Base-by-base conservation (phyloP, 495 filamentous ascomycete species). In the Neurospora intermedia region DNA sequence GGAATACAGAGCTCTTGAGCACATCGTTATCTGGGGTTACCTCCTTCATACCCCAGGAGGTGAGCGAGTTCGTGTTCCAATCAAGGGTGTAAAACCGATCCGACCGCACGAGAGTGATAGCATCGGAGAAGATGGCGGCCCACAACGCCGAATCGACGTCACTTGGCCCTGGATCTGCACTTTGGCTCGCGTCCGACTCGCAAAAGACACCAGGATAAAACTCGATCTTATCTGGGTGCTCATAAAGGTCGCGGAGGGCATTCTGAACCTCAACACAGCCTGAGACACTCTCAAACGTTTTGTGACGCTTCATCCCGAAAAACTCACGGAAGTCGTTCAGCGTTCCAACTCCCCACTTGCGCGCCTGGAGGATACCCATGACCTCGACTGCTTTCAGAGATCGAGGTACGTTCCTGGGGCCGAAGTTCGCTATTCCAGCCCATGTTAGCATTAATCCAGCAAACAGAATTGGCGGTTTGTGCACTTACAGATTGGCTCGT, bases 271-370 rank as follows among this genome's bases (percentile, higher is more conserved):
- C 86, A 4, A 87, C 87, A 75, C 95, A 88, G 0, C 87, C 82
- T 70, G 93, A 94, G 79, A 96, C 94, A 70, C 91, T 89, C 69
- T 90, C 88, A 75, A 96, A 96, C 0, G 89, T 90, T 73, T 88
- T 81, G 78, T 94, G 87, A 10, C 85, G 85, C 70, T 85, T 83
- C 59, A 94, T 80, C 31, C 87, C 88, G 78, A 94, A 93, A 81
- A 90, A 93, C 69, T 88, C 82, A 42, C 93, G 87, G 81, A 96
- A 93, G 80, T 96, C 93, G 76, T 96, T 96, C 70, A 96, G 80
- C 2, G 91, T 90, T 11, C 90, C 90, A 46, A 94, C 76, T 72
- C 91, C 91, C 93, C 93, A 94, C 7, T 87, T 84, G 6, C 93
- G 89, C 4, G 90, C 89, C 75, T 96, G 93, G 74, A 90, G 85